phyloP scores from a whole-genome alignment of 176 grass and related monocot genomes.

The Alopecurus myosuroides region DNA sequence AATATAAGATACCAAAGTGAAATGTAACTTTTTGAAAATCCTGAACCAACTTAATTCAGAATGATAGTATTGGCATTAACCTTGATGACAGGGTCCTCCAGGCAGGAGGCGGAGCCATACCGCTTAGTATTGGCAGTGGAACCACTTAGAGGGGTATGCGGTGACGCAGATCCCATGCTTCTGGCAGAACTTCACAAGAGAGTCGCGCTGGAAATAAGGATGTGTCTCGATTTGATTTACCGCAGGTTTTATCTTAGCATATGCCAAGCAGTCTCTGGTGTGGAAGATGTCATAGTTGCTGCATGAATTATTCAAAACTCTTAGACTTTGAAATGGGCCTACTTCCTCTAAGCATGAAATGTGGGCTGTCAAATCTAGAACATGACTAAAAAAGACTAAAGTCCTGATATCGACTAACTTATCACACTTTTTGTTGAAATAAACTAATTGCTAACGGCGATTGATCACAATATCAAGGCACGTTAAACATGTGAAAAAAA shows the following conservation, averaged over 20 bases:
- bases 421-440: neutral
- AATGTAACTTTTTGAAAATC: no score
- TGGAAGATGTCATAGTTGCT: neutral
- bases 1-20: neutral
- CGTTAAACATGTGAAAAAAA: neutral
- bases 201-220: conserved; percentile 88
- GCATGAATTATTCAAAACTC: neutral
- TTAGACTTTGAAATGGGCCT: no score
- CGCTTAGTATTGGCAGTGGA: conserved; percentile 69
- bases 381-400: no score
- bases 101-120: conserved; percentile 79
- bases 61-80: no score
- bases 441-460: neutral
- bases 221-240: conserved; percentile 93
- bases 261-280: neutral
- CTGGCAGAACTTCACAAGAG: conserved; percentile 96
- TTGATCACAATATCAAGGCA: neutral
- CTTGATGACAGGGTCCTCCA: conserved; percentile 80
- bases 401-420: neutral
- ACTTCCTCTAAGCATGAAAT: no score
- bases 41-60: no score
- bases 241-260: conserved; percentile 77
- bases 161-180: conserved; percentile 85
- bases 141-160: conserved; percentile 75
- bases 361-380: no score